These are phyloP conservation scores for Pisolithus orientalis DNA, from an alignment of 768 basidiomycete genomes.

Conservation along the genomic window DNA sequence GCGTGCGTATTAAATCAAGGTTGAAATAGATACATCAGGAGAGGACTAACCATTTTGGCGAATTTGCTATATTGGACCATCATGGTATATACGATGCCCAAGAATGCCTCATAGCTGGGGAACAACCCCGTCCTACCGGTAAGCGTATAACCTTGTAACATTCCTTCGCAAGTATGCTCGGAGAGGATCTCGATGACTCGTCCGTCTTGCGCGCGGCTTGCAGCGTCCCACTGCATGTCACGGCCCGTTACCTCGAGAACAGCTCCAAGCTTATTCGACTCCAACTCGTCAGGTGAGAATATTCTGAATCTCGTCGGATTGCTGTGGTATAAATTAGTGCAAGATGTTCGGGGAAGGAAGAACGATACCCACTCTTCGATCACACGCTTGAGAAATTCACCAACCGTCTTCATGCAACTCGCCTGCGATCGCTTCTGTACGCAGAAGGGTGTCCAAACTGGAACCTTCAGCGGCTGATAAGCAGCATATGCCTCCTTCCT, in stretches of 20 bases:
- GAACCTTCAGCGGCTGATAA: conserved; percentile 55
- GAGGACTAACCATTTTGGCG: conserved; percentile 58
- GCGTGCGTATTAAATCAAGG: neutral
- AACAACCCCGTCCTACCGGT: conserved; percentile 83
- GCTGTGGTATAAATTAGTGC: conserved; percentile 24
- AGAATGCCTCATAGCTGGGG: conserved; percentile 88
- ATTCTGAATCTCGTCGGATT: conserved; percentile 80
- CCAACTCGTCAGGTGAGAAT: conserved; percentile 86
- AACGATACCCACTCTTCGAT: conserved; percentile 39
- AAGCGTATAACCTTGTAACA: conserved; percentile 89
- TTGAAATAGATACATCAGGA: neutral
- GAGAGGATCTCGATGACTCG: conserved; percentile 86
- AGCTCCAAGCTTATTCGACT: conserved; percentile 84
- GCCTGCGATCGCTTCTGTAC: conserved; percentile 50
- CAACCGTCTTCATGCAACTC: conserved; percentile 74
- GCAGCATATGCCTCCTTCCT: conserved; percentile 60
- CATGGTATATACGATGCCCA: conserved; percentile 88
- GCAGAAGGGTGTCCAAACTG: conserved; percentile 56
- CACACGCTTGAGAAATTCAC: conserved; percentile 50
- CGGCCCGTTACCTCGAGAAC: conserved; percentile 62
- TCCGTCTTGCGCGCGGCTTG: conserved; percentile 63
- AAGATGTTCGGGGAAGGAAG: neutral
- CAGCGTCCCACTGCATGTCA: conserved; percentile 83
- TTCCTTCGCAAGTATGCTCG: conserved; percentile 84
- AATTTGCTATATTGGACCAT: conserved; percentile 89